Conservation (phyloP, 352 stramenopile species). For the Globisporangium nodosum region DNA sequence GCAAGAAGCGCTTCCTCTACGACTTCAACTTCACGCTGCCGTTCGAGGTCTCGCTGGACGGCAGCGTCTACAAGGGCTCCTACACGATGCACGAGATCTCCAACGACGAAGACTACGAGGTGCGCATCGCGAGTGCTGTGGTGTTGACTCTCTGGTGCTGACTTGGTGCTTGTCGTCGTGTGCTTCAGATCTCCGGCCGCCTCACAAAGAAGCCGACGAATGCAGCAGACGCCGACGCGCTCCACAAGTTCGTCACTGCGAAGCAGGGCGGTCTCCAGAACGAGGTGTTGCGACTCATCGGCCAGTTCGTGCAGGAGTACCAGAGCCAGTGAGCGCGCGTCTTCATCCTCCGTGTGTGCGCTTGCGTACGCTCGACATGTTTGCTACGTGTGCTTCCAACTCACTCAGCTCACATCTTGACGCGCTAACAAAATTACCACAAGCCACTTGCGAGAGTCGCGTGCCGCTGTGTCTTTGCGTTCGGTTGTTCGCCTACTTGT, state of each 20-base stretch:
- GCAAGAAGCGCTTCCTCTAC: constrained; percentile 87
- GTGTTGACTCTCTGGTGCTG: not conserved
- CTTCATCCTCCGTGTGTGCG: not conserved
- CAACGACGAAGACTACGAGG: constrained; percentile 86
- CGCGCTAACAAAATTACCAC: not conserved
- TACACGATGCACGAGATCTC: constrained; percentile 82
- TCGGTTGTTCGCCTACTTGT: constrained; percentile 1
- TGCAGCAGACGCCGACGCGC: constrained; percentile 29
- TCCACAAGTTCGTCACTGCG: constrained; percentile 48
- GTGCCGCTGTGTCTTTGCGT: not conserved
- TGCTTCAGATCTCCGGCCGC: constrained; percentile 44
- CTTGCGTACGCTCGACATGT: not conserved
- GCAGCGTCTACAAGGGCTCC: constrained; percentile 48
- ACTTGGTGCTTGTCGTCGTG: not conserved
- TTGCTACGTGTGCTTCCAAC: not conserved
- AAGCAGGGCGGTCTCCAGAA: constrained; percentile 50
- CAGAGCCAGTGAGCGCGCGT: constrained; percentile 28
- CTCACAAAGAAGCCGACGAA: constrained; percentile 47
- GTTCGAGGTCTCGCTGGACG: constrained; percentile 55
- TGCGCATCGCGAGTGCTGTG: constrained; percentile 9
- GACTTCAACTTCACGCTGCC: constrained; percentile 80
- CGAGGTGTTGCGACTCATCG: constrained; percentile 56
- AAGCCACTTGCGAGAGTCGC: not conserved
- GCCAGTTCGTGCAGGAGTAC: constrained; percentile 56
- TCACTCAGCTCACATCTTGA: not conserved